Conservation (phyloP, 2,329 filamentous ascomycete species). For the Aspergillus pseudotamarii region DNA sequence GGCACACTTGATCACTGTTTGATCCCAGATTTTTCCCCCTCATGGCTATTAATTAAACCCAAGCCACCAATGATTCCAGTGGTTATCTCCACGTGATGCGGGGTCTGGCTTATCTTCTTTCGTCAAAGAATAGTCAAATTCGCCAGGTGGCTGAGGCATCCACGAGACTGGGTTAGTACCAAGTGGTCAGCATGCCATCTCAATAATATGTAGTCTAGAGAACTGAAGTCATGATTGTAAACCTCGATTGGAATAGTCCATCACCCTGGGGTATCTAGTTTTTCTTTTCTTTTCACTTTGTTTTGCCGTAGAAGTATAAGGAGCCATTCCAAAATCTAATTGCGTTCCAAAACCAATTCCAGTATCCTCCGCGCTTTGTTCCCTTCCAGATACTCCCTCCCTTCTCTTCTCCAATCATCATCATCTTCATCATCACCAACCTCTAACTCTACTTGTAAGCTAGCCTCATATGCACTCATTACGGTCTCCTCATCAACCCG, state of each 20-base stretch:
- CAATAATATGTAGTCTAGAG: background rate
- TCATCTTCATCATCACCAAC: conserved; percentile 43
- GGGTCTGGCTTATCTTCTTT: conserved; percentile 20
- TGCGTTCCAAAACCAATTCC: conserved; percentile 28
- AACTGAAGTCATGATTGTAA: background rate
- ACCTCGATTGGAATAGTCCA: background rate
- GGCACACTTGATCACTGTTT: background rate
- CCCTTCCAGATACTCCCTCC: conserved; percentile 47
- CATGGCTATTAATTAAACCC: background rate
- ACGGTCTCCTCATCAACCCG: conserved; percentile 91
- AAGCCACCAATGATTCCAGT: conserved; percentile 14
- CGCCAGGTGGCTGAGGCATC: background rate
- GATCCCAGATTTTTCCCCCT: background rate
- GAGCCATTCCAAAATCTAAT: conserved; percentile 8
- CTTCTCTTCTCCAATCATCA: conserved; percentile 35
- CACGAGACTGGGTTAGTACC: background rate
- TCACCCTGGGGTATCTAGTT: conserved; percentile 14
- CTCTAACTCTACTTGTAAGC: conserved; percentile 66
- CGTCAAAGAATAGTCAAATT: background rate
- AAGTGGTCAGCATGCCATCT: background rate
- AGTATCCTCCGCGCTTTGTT: conserved; percentile 43
- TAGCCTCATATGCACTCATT: conserved; percentile 77
- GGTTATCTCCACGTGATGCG: conserved; percentile 26
- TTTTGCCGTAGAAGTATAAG: background rate
- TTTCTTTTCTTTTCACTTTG: background rate